Conservation (phyloP, 176 grass and related monocot genomes). For the Typha latifolia region DNA sequence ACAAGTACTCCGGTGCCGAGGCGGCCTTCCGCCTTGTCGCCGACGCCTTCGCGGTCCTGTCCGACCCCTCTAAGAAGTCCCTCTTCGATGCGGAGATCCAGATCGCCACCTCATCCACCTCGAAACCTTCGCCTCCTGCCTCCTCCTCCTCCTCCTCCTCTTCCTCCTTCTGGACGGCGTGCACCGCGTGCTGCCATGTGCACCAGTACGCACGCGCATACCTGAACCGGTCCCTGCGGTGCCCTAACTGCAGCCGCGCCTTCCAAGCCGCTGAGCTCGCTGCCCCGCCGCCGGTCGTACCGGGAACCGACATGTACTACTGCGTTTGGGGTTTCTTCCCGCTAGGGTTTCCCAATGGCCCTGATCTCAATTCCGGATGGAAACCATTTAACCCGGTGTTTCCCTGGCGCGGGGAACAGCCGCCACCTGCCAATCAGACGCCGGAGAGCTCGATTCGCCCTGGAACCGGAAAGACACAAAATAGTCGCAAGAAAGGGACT, state of each 20-base stretch:
- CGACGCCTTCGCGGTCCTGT: conserved; percentile 26
- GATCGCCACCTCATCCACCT: neutral
- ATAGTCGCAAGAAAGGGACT: conserved; percentile 16
- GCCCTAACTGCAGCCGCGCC: conserved; percentile 56
- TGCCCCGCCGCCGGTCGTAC: conserved; percentile 48
- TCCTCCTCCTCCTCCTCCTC: conserved; percentile 4
- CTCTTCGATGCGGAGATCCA: conserved; percentile 8
- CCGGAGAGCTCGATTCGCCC: conserved; percentile 8
- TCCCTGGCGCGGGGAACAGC: conserved; percentile 26
- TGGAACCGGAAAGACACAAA: conserved; percentile 6
- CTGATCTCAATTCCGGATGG: conserved; percentile 43
- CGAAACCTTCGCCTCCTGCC: conserved; percentile 1
- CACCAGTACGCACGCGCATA: conserved; percentile 61
- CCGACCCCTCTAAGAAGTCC: conserved; percentile 30
- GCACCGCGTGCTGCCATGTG: conserved; percentile 61
- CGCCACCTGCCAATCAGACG: neutral
- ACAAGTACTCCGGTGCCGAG: conserved; percentile 12
- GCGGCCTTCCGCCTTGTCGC: conserved; percentile 6
- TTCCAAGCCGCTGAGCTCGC: conserved; percentile 56
- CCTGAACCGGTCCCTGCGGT: conserved; percentile 54
- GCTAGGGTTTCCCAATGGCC: conserved; percentile 51
- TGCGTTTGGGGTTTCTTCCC: conserved; percentile 97
- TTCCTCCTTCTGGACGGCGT: conserved; percentile 63
- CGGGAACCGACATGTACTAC: conserved; percentile 95
- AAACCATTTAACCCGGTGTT: conserved; percentile 57